Conservation (phyloP, 768 basidiomycete genomes). For the Lactifluus pinguis region DNA sequence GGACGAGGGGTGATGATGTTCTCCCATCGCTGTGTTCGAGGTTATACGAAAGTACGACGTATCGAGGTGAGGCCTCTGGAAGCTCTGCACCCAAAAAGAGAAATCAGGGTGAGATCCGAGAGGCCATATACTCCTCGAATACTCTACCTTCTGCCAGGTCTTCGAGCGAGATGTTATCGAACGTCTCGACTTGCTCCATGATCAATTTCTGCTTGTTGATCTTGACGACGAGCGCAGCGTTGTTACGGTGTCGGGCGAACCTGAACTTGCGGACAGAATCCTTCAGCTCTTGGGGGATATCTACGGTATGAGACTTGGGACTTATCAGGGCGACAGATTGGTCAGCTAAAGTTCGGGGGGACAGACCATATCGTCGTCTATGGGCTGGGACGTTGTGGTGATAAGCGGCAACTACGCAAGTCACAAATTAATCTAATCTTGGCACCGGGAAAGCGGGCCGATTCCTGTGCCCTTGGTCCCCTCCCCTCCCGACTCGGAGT, state of each 20-base stretch:
- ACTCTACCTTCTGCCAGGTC: slow-evolving; percentile 77
- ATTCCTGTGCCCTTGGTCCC: not conserved
- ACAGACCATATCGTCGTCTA: slow-evolving; percentile 14
- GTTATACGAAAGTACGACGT: slow-evolving; percentile 78
- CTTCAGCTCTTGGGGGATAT: slow-evolving; percentile 74
- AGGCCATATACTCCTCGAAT: not conserved
- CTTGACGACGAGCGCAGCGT: slow-evolving; percentile 79
- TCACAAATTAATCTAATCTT: not conserved
- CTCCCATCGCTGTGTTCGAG: slow-evolving; percentile 74
- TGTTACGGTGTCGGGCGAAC: slow-evolving; percentile 54
- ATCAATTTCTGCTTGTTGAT: slow-evolving; percentile 75
- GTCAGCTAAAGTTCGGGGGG: not conserved
- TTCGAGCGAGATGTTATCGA: slow-evolving; percentile 66
- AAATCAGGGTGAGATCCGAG: not conserved
- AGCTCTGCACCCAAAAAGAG: slow-evolving; percentile 44
- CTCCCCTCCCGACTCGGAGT: too few relatives aligned
- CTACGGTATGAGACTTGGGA: slow-evolving; percentile 62
- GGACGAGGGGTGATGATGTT: slow-evolving; percentile 73
- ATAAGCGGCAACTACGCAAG: not conserved
- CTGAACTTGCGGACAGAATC: slow-evolving; percentile 78
- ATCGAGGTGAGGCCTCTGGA: slow-evolving; percentile 81
- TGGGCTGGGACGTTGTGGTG: not conserved
- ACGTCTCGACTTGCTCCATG: slow-evolving; percentile 79
- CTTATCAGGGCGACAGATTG: not conserved
- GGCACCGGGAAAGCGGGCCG: not conserved